Evolutionary conservation across 495 filamentous ascomycete genomes (phyloP).

Genomic region (Apodospora peruviana): DNA sequence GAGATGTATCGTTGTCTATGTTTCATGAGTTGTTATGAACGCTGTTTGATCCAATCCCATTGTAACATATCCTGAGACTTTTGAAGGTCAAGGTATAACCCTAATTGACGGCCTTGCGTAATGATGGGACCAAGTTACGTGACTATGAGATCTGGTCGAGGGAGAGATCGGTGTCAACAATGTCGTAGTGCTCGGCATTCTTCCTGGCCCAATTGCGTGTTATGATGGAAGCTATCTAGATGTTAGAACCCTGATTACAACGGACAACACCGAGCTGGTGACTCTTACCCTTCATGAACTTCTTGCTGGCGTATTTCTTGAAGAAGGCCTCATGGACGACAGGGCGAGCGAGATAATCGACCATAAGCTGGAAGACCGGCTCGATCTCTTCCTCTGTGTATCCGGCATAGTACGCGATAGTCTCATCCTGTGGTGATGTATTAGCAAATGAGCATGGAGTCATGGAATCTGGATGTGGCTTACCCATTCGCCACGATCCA

Average conservation of each 20-base stretch:
- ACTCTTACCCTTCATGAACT: constrained; percentile 84
- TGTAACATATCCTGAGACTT: constrained; percentile 22
- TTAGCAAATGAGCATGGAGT: constrained; percentile 16
- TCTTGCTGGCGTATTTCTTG: constrained; percentile 99
- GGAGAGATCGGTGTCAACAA: constrained; percentile 32
- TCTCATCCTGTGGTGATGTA: constrained; percentile 57
- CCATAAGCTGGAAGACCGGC: constrained; percentile 88
- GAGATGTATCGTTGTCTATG: constrained; percentile 18
- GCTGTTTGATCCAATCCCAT: constrained; percentile 25
- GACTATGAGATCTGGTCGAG: constrained; percentile 39
- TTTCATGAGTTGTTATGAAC: constrained; percentile 18
- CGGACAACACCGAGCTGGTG: too few species aligned
- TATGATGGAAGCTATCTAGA: constrained; percentile 71
- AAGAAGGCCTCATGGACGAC: constrained; percentile 95
- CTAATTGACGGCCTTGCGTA: constrained; percentile 1
- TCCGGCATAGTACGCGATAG: constrained; percentile 86
- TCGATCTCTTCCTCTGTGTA: constrained; percentile 89
- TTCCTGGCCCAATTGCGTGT: constrained; percentile 92
- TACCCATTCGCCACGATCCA: constrained; percentile 88
- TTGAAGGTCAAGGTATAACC: constrained; percentile 9
- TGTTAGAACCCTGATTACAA: too few species aligned
- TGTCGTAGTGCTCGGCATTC: constrained; percentile 43
- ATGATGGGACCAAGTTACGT: constrained; percentile 1
- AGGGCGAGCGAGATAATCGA: constrained; percentile 86
- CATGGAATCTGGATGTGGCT: constrained; percentile 23